Evolutionary conservation across 768 basidiomycete species (phyloP).

Genomic region (Mycena haematopus): DNA sequence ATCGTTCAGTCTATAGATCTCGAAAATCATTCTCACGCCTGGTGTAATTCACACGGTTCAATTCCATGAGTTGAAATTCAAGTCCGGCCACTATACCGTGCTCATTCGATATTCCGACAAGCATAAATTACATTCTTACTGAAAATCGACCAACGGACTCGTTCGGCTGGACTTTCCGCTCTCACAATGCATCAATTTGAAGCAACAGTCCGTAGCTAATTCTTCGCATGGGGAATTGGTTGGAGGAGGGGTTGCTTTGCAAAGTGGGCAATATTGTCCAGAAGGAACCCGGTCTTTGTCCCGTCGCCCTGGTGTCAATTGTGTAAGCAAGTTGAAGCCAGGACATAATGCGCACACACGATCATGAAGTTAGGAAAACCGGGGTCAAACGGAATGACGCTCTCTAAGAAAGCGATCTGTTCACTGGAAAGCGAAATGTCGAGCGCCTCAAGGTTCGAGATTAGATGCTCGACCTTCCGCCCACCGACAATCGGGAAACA

Average conservation of each 20-base stretch:
- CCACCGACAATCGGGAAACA: slow-evolving; percentile 2
- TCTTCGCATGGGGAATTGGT: not conserved
- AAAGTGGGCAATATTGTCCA: not conserved
- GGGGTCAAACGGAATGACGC: too few species aligned
- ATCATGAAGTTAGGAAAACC: not conserved
- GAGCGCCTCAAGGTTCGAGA: not conserved
- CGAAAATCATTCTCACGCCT: too few species aligned
- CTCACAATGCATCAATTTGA: too few species aligned
- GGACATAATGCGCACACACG: not conserved
- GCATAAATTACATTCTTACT: too few species aligned
- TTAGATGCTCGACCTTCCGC: slow-evolving; percentile 1
- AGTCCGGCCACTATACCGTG: too few species aligned
- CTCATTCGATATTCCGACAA: too few species aligned
- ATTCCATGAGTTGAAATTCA: too few species aligned
- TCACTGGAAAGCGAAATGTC: not conserved
- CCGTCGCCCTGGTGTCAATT: slow-evolving; percentile 1
- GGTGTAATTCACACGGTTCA: too few species aligned
- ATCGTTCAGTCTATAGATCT: too few species aligned
- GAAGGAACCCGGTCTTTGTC: not conserved
- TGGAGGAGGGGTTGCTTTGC: not conserved
- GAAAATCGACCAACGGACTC: too few species aligned
- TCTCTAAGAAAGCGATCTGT: not conserved
- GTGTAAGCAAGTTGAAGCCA: not conserved
- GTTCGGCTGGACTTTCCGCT: too few species aligned
- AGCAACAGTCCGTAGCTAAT: too few species aligned